Evolutionary conservation across 352 stramenopile genomes (phyloP), one percentile per base, ranked within the genome.

Genomic region (Globisporangium megalacanthum): DNA sequence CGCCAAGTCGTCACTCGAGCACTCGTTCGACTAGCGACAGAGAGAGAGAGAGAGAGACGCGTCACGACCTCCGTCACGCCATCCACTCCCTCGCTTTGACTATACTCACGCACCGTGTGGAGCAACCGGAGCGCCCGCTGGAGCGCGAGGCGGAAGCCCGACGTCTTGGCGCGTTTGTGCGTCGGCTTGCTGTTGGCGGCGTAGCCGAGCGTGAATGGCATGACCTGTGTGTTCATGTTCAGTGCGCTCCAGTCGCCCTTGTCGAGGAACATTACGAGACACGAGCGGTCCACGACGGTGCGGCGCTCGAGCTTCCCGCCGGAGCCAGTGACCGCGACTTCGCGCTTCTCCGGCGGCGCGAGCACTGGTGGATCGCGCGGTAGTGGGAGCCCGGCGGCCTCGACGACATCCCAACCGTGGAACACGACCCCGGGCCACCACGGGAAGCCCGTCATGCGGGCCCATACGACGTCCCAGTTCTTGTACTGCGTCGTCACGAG

Each of bases 361-460:
- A 89, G 66, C 33, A 56, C 35, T n/a, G 79, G 58, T 41, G 61
- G 52, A 39, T 69, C 68, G 11, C 80, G 69, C 53, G 72, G 66
- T 0, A 75, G 73, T 10, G 66, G 62, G 15, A 92, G 61, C 1
- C 69, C 75, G 1, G 70, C 70, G 29, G 54, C 61, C 15, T 60
- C 63, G 25, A 88, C 75, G 9, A 64, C 65, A 17, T 86, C 68
- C 77, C 79, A 89, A 54, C 62, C 75, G 57, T 72, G 65, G 60
- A 94, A 94, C 20, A 94, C 54, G 52, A 94, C 66, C 39, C 67
- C 79, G 3, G 85, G 85, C 85, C 85, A 94, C 79, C 79, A 92
- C 63, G 85, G 82, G 51, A 73, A 94, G 13, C 73, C 68, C 4
- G 52, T 36, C 37, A 90, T 72, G 58, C 89, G 88, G 45, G 75